Evolutionary conservation across 2,329 filamentous ascomycete species (phyloP).

Genomic region (Colletotrichum sp.): DNA sequence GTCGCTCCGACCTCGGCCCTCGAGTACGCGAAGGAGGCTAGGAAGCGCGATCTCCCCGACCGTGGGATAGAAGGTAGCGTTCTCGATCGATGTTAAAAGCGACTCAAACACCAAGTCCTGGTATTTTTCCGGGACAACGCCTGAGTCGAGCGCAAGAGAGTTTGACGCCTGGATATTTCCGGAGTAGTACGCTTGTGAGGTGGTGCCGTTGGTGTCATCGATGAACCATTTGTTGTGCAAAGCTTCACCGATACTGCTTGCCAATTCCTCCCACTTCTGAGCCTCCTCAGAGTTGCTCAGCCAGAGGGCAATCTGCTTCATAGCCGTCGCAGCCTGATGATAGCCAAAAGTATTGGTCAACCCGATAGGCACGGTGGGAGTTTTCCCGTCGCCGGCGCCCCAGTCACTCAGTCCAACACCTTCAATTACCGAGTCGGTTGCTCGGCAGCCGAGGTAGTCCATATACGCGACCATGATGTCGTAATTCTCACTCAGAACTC

Average conservation of each 20-base stretch:
- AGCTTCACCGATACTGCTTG: not conserved
- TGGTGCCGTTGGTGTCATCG: not conserved
- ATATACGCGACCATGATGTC: conserved; percentile 17
- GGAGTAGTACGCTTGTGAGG: not conserved
- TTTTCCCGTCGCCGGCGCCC: not conserved
- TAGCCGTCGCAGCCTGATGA: not conserved
- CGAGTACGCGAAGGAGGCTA: conserved; percentile 2
- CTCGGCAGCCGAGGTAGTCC: conserved; percentile 7
- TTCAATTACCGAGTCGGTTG: not conserved
- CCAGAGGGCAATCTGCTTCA: not conserved
- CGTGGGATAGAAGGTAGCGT: not conserved
- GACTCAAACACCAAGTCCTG: not conserved
- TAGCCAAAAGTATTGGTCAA: conserved; percentile 12
- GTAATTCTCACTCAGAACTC: not conserved
- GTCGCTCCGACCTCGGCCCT: not conserved
- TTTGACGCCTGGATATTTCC: conserved; percentile 6
- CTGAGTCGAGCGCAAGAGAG: conserved; percentile 5
- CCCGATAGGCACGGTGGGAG: not conserved
- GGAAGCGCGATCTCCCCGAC: conserved; percentile 18
- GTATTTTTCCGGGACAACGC: not conserved
- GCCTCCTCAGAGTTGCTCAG: not conserved
- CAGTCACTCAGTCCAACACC: conserved; percentile 20
- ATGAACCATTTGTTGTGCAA: conserved; percentile 15
- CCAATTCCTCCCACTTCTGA: not conserved
- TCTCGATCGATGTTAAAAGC: not conserved